These are phyloP conservation scores for Hypoxylon sp. DNA, from an alignment of 2,329 filamentous ascomycete species.

Conservation along the genomic window DNA sequence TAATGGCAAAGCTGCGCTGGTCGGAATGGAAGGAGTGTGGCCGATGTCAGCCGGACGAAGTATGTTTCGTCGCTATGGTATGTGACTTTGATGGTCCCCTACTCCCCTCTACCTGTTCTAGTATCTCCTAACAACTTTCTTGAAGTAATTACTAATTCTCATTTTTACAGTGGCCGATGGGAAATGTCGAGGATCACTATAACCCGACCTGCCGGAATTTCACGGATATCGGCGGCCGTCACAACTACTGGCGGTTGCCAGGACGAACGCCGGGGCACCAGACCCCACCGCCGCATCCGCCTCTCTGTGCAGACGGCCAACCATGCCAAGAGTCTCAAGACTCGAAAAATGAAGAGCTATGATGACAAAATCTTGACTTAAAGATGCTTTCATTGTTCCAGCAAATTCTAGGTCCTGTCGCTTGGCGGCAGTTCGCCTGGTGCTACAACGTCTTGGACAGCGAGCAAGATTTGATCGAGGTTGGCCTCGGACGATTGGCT, in stretches of 20 bases:
- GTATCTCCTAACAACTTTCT: background rate
- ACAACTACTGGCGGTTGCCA: conserved; percentile 40
- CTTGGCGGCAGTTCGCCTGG: background rate
- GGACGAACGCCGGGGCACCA: conserved; percentile 18
- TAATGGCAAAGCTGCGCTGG: conserved; percentile 56
- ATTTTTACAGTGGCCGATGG: conserved; percentile 53
- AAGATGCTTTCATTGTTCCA: background rate
- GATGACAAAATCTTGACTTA: conserved; percentile 1
- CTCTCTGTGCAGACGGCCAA: conserved; percentile 13
- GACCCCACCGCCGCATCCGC: conserved; percentile 19
- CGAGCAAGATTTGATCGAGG: background rate
- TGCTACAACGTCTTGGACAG: background rate
- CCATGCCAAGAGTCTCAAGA: conserved; percentile 7
- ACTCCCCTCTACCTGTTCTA: too few species aligned
- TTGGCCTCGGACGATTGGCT: background rate
- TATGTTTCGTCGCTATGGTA: conserved; percentile 58
- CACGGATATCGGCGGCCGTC: conserved; percentile 29
- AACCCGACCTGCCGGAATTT: conserved; percentile 51
- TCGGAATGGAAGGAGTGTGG: conserved; percentile 56
- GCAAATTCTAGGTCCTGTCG: background rate
- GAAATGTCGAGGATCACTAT: conserved; percentile 52
- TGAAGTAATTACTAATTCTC: background rate
- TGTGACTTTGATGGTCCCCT: background rate
- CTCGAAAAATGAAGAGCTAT: conserved; percentile 34
- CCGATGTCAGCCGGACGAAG: conserved; percentile 52